Conservation (phyloP, 345 rosid species). For the Trapa bicornis region DNA sequence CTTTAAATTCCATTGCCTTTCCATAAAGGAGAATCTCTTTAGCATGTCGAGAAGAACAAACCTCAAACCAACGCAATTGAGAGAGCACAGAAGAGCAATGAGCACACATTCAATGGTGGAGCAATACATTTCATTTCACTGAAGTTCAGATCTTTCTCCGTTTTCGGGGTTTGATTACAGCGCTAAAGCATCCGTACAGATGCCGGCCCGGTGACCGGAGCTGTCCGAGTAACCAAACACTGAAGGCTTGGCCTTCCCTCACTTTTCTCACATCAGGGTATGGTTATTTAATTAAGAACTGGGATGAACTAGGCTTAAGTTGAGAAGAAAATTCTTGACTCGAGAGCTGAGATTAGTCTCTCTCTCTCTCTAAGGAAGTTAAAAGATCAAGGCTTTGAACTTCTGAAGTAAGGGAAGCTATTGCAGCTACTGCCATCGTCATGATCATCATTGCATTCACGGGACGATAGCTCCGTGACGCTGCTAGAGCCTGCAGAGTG, state of each 20-base stretch:
- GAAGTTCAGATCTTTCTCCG: neutral
- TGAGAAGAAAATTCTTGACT: neutral
- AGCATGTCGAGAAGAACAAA: neutral
- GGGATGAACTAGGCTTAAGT: too few species aligned
- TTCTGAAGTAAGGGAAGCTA: slow-evolving; percentile 28
- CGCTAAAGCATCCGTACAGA: neutral
- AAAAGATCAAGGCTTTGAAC: slow-evolving; percentile 29
- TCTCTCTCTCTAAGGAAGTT: neutral
- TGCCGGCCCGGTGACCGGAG: too few species aligned
- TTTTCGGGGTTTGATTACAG: neutral
- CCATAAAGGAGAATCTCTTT: neutral
- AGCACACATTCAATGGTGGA: neutral
- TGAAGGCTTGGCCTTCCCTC: neutral
- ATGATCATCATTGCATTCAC: slow-evolving; percentile 6
- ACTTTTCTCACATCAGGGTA: neutral
- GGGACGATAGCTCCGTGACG: slow-evolving; percentile 13
- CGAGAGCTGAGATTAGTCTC: too few species aligned
- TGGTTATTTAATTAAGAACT: slow-evolving; percentile 1
- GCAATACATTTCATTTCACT: neutral
- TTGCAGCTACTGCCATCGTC: slow-evolving; percentile 25
- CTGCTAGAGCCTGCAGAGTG: slow-evolving; percentile 13
- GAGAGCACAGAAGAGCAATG: neutral
- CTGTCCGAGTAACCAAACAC: neutral
- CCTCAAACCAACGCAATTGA: neutral
- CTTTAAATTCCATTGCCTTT: neutral